A percentile compares a stretch with the other conserved stretches of the same genome.
Conservation (phyloP, 192 early-diverging fungal species). For the Fimicolochytrium jonesii region DNA sequence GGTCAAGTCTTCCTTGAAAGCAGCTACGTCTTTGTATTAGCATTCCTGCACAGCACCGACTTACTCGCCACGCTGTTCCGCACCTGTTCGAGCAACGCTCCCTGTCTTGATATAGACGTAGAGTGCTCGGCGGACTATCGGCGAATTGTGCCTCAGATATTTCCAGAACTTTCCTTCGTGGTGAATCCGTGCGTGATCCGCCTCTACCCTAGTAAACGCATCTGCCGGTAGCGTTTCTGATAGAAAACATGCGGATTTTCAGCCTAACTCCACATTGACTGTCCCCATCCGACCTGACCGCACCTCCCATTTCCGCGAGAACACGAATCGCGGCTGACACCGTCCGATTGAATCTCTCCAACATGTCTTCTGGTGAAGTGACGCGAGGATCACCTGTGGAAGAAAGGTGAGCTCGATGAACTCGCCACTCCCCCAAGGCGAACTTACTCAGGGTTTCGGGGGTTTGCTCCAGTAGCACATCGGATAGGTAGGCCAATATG, state of each 20-base stretch:
- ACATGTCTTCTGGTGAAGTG: conserved; percentile 72
- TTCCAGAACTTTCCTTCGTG: conserved; percentile 56
- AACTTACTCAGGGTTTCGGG: conserved; percentile 71
- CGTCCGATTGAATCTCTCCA: too few species aligned
- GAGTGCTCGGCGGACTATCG: conserved; percentile 53
- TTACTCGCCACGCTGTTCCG: not conserved
- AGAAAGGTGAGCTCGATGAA: not conserved
- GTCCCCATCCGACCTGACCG: too few species aligned
- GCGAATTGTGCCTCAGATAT: conserved; percentile 35
- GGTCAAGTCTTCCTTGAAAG: too few species aligned
- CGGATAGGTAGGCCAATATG: conserved; percentile 64
- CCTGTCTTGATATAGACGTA: conserved; percentile 60
- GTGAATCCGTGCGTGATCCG: conserved; percentile 15
- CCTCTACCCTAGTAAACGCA: not conserved
- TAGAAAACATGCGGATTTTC: too few species aligned
- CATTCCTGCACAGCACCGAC: conserved; percentile 39
- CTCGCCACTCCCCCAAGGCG: not conserved
- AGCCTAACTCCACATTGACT: too few species aligned
- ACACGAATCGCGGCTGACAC: conserved; percentile 59
- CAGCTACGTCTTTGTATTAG: conserved; percentile 46
- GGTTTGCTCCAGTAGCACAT: conserved; percentile 71
- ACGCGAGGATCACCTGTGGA: conserved; percentile 64
- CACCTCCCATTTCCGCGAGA: conserved; percentile 49
- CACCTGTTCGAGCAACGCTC: too few species aligned
- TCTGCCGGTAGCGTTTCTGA: not conserved